Conservation (phyloP, 371 early-diverging fungal species). For the Rhizomucor pusillus region DNA sequence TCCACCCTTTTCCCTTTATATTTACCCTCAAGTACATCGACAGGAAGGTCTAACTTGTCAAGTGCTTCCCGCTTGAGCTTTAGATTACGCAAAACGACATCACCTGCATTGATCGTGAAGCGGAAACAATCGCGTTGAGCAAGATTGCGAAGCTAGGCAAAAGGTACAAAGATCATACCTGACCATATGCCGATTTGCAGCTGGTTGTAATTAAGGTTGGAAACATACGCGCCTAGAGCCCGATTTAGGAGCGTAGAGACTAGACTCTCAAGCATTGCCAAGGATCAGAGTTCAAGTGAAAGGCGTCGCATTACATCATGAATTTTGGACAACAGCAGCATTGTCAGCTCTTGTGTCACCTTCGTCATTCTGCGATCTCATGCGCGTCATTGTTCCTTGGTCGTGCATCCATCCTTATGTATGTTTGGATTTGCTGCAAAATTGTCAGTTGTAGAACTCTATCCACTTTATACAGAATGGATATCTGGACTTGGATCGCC, state of each 20-base stretch:
- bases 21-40: constrained; percentile 90
- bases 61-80: constrained; percentile 88
- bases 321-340: too few relatives aligned
- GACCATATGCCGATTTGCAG: constrained; percentile 96
- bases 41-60: constrained; percentile 90
- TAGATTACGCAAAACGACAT: constrained; percentile 92
- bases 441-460: too few relatives aligned
- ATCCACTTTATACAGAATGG: too few relatives aligned
- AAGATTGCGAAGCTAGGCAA: background rate
- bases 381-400: too few relatives aligned
- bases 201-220: constrained; percentile 93
- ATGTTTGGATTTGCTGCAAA: too few relatives aligned
- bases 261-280: constrained; percentile 84
- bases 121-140: background rate
- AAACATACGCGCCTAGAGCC: constrained; percentile 94
- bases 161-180: constrained; percentile 53
- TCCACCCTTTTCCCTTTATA: background rate
- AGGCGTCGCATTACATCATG: too few relatives aligned
- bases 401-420: too few relatives aligned
- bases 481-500: too few relatives aligned
- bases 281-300: too few relatives aligned
- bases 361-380: too few relatives aligned
- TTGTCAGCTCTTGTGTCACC: too few relatives aligned
- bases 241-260: constrained; percentile 88
- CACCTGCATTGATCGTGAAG: constrained; percentile 56